Percentiles rank a stretch among this genome's conserved stretches.
These are phyloP conservation scores for Exophiala bonariae DNA, from an alignment of 2,329 filamentous ascomycete genomes.

Conservation along the genomic window DNA sequence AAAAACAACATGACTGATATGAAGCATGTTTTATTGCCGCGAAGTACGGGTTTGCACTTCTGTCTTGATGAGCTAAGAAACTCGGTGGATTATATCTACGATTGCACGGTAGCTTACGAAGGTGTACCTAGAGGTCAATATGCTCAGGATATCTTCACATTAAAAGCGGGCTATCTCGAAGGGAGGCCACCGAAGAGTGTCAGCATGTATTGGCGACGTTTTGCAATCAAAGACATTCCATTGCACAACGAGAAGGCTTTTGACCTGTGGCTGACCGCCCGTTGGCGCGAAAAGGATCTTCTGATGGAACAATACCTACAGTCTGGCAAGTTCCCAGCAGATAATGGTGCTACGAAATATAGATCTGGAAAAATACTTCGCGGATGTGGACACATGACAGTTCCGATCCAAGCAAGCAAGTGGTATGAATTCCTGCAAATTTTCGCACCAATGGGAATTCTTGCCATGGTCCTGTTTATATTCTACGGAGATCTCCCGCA, in stretches of 20 bases:
- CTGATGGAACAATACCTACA: conserved; percentile 74
- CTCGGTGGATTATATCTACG: conserved; percentile 80
- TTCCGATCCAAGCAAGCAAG: conserved; percentile 32
- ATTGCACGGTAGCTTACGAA: conserved; percentile 46
- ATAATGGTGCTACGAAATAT: conserved; percentile 53
- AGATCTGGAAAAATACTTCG: conserved; percentile 37
- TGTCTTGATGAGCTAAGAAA: conserved; percentile 73
- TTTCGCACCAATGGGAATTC: conserved; percentile 34
- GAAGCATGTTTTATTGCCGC: conserved; percentile 72
- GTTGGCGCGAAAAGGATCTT: conserved; percentile 84
- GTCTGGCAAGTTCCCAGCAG: conserved; percentile 71
- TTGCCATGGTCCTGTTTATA: conserved; percentile 33
- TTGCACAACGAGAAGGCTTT: conserved; percentile 68
- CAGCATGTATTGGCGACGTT: conserved; percentile 86
- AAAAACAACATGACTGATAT: conserved; percentile 73
- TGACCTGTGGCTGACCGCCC: conserved; percentile 72
- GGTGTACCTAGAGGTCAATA: conserved; percentile 58
- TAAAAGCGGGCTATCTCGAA: conserved; percentile 77
- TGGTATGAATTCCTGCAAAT: conserved; percentile 37
- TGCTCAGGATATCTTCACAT: conserved; percentile 77
- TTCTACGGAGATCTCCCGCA: conserved; percentile 34
- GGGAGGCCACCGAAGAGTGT: conserved; percentile 82
- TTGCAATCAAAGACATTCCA: conserved; percentile 72
- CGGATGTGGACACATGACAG: conserved; percentile 33
- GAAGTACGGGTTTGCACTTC: conserved; percentile 78